Evolutionary conservation across 805 yeast species (phyloP).

Genomic region (Candida namnaoensis): DNA sequence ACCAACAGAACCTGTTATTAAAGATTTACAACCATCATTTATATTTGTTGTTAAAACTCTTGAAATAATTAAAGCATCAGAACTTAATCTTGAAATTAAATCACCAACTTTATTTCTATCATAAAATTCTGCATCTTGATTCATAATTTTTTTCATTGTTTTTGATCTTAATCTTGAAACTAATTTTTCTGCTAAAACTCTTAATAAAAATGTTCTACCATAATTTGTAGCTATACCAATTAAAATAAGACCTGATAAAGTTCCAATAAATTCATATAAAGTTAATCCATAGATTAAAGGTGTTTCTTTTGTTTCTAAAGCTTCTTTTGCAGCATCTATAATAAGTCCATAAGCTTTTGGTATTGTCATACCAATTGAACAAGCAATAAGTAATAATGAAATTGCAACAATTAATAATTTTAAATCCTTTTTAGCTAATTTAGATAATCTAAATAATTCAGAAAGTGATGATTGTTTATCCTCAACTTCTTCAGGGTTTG

Average conservation of each 20-base stretch:
- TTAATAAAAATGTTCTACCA: conserved; percentile 61
- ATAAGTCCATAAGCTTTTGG: conserved; percentile 51
- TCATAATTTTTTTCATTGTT: conserved; percentile 67
- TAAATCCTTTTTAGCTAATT: conserved; percentile 35
- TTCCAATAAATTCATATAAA: conserved; percentile 49
- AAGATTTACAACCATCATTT: conserved; percentile 82
- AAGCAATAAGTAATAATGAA: conserved; percentile 34
- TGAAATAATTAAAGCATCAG: conserved; percentile 86
- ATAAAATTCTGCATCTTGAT: conserved; percentile 88
- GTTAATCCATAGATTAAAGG: conserved; percentile 43
- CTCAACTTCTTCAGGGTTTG: background rate
- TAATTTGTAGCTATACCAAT: conserved; percentile 67
- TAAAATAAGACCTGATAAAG: conserved; percentile 31
- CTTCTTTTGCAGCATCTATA: conserved; percentile 37
- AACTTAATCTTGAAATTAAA: conserved; percentile 78
- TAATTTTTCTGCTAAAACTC: conserved; percentile 76
- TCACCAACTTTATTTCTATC: conserved; percentile 95
- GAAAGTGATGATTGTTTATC: background rate
- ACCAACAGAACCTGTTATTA: conserved; percentile 79
- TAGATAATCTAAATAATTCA: conserved; percentile 30
- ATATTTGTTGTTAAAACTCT: conserved; percentile 84
- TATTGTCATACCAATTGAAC: conserved; percentile 40
- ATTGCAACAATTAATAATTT: conserved; percentile 34
- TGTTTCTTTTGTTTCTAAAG: conserved; percentile 20
- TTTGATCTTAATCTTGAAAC: conserved; percentile 78